Percentiles rank a stretch among this genome's conserved stretches.
Evolutionary conservation across 805 yeast genomes (phyloP).

Genomic region (Candida dajiaensis): DNA sequence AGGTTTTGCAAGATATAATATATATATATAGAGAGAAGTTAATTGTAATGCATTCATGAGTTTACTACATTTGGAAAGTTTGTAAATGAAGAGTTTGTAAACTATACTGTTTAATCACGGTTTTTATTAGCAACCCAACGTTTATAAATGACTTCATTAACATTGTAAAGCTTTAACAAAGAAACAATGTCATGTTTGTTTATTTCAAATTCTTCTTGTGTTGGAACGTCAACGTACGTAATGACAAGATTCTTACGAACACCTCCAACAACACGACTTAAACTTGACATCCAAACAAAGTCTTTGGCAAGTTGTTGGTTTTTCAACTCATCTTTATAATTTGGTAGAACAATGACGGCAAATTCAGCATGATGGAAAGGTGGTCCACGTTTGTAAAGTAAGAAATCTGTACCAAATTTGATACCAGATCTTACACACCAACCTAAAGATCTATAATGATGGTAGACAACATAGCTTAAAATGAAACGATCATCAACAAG

Average conservation of each 20-base stretch:
- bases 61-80: background rate
- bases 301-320: constrained; percentile 25
- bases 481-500: constrained; percentile 24
- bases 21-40: too few relatives aligned
- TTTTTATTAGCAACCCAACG: constrained; percentile 87
- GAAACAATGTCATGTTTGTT: constrained; percentile 22
- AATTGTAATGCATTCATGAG: background rate
- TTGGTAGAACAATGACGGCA: constrained; percentile 50
- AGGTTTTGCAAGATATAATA: background rate
- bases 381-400: constrained; percentile 86
- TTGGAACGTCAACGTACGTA: constrained; percentile 57
- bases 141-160: constrained; percentile 63
- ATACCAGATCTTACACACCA: constrained; percentile 94
- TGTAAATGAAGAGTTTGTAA: background rate
- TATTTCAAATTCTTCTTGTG: constrained; percentile 25
- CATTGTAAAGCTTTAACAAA: constrained; percentile 38
- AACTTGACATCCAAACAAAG: constrained; percentile 61
- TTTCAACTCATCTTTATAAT: constrained; percentile 26
- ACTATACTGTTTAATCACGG: constrained; percentile 65
- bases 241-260: constrained; percentile 76
- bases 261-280: constrained; percentile 78
- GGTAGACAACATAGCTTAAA: constrained; percentile 64
- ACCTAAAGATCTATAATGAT: constrained; percentile 80
- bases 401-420: constrained; percentile 84
- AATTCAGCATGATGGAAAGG: constrained; percentile 94